These are phyloP conservation scores for Fusarium chlamydosporum DNA, from an alignment of 2,329 filamentous ascomycete genomes.

Conservation along the genomic window DNA sequence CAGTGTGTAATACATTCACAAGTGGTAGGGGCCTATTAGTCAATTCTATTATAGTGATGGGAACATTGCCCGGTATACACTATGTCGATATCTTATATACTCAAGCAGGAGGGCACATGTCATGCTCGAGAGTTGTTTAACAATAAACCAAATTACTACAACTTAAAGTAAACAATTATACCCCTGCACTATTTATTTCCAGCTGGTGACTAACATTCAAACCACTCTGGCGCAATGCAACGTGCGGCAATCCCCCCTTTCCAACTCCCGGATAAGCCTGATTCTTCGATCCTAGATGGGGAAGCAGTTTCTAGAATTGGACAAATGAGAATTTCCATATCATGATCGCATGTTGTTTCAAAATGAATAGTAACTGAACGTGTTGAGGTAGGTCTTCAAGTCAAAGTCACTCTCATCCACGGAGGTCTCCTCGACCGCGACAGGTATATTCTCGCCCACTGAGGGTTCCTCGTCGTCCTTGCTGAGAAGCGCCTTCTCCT, in stretches of 20 bases:
- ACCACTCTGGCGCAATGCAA: neutral
- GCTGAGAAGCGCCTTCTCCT: neutral
- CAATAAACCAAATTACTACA: neutral
- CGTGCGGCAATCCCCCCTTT: neutral
- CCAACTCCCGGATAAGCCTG: neutral
- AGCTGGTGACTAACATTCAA: no score
- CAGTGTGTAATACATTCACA: no score
- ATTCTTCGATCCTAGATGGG: neutral
- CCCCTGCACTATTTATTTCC: neutral
- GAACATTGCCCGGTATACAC: no score
- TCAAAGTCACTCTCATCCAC: no score
- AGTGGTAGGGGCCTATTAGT: no score
- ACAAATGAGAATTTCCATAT: neutral
- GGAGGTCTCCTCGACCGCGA: no score
- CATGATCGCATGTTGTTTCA: no score
- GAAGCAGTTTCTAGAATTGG: neutral
- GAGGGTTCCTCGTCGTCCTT: neutral
- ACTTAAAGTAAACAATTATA: no score
- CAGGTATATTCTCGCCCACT: neutral
- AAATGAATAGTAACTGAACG: no score
- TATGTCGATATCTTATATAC: no score
- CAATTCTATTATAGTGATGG: no score
- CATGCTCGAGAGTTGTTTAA: neutral
- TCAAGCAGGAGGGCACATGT: neutral
- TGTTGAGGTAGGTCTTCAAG: no score